A percentile compares a stretch with the other conserved stretches of the same genome.
Conservation (phyloP, 140 eudicot species). For the Senecio squalidus region DNA sequence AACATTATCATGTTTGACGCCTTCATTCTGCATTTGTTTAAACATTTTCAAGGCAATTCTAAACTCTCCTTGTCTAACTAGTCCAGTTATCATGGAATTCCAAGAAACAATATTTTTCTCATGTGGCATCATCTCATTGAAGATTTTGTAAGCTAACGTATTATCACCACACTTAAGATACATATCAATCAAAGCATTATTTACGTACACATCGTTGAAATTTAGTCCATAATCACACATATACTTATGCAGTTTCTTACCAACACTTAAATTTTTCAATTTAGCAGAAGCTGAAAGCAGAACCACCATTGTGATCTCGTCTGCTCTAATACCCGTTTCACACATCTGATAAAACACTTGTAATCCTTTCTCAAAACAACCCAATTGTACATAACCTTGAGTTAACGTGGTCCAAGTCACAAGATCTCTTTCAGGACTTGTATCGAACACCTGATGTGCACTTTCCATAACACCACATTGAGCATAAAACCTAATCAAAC, state of each 20-base stretch:
- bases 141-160: constrained; percentile 21
- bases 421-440: constrained; percentile 35
- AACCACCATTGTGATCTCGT: constrained; percentile 41
- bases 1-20: constrained; percentile 27
- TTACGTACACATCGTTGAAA: constrained; percentile 29
- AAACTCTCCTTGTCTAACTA: constrained; percentile 37
- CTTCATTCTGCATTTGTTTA: constrained; percentile 29
- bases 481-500: constrained; percentile 35
- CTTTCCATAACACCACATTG: constrained; percentile 18
- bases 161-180: constrained; percentile 44
- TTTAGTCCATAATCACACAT: constrained; percentile 21
- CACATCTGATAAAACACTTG: constrained; percentile 34
- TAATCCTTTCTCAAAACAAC: constrained; percentile 28
- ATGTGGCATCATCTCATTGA: constrained; percentile 36
- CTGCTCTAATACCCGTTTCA: constrained; percentile 22
- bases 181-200: constrained; percentile 48
- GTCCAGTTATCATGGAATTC: constrained; percentile 46
- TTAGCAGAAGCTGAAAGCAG: constrained; percentile 40
- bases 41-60: constrained; percentile 34
- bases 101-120: constrained; percentile 45
- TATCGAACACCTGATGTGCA: constrained; percentile 38
- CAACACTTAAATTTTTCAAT: constrained; percentile 38
- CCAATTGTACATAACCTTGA: constrained; percentile 42
- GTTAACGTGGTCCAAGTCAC: constrained; percentile 49
- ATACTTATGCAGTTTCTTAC: constrained; percentile 37